Evolutionary conservation across 108 stramenopile genomes (phyloP).

Genomic region (Nitzschia sp.): DNA sequence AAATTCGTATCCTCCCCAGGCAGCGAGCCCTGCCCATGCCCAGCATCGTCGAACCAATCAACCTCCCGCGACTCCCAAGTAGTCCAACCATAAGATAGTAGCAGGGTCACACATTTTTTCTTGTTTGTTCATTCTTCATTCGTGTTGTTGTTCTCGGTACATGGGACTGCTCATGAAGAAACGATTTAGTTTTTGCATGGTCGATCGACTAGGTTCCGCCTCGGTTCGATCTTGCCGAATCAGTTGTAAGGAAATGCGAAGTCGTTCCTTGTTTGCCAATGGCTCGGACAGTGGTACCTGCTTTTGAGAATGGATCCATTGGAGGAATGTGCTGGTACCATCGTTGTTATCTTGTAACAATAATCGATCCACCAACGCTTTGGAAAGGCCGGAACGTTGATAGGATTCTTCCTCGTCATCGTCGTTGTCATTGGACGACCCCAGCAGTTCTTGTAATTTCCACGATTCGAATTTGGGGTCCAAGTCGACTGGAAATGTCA

Average conservation of each 20-base stretch:
- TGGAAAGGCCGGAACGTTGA: constrained; percentile 38
- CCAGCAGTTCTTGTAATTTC: not conserved
- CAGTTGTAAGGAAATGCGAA: constrained; percentile 59
- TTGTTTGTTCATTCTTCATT: no score
- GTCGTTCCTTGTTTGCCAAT: constrained; percentile 53
- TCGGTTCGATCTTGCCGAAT: constrained; percentile 59
- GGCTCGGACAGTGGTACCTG: not conserved
- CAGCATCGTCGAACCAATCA: not conserved
- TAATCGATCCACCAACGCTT: constrained; percentile 17
- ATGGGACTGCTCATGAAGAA: constrained; percentile 67
- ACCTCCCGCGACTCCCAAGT: not conserved
- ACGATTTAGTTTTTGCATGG: constrained; percentile 77
- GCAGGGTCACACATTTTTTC: no score
- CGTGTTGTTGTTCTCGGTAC: constrained; percentile 9
- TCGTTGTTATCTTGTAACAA: constrained; percentile 37
- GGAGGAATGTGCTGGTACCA: no score
- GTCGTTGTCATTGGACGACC: not conserved
- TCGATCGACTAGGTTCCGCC: constrained; percentile 67
- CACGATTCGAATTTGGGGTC: not conserved
- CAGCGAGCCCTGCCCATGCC: not conserved
- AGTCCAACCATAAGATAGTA: not conserved
- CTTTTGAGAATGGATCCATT: constrained; percentile 35
- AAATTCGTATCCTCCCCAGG: not conserved
- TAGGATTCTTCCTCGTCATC: constrained; percentile 9
- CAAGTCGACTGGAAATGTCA: constrained; percentile 16